These are phyloP conservation scores for Psilocybe cyanescens DNA, from an alignment of 768 basidiomycete genomes.

Conservation along the genomic window DNA sequence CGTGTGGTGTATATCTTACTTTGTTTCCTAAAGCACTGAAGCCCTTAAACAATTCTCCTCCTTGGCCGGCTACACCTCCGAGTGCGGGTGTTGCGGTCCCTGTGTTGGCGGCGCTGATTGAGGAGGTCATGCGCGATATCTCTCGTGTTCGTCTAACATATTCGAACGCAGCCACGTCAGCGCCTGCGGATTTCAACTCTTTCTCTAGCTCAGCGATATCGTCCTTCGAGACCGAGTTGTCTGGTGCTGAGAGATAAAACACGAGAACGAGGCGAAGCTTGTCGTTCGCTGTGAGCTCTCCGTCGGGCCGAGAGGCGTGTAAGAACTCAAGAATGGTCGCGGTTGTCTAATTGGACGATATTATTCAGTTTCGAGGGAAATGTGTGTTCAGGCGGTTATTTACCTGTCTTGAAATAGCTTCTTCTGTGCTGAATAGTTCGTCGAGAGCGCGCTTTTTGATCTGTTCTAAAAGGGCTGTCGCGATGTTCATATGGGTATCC, in stretches of 20 bases:
- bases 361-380: not conserved
- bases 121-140: slow-evolving; percentile 88
- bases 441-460: slow-evolving; percentile 96
- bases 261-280: slow-evolving; percentile 95
- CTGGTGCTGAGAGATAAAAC: slow-evolving; percentile 88
- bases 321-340: slow-evolving; percentile 84
- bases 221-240: slow-evolving; percentile 82
- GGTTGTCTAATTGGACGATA: slow-evolving; percentile 57
- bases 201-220: slow-evolving; percentile 88
- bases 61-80: slow-evolving; percentile 63
- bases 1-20: slow-evolving; percentile 46
- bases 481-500: slow-evolving; percentile 99
- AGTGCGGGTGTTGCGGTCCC: slow-evolving; percentile 69
- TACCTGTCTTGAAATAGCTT: slow-evolving; percentile 86
- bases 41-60: slow-evolving; percentile 90
- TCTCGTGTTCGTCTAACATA: slow-evolving; percentile 93
- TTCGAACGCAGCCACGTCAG: slow-evolving; percentile 82
- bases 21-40: slow-evolving; percentile 91
- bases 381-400: not conserved
- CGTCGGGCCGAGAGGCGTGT: slow-evolving; percentile 70
- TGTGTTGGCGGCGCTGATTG: slow-evolving; percentile 54
- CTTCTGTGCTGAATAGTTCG: slow-evolving; percentile 97
- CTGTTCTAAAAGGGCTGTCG: slow-evolving; percentile 90
- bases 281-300: slow-evolving; percentile 73
- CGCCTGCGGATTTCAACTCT: slow-evolving; percentile 82